Evolutionary conservation across 2,329 filamentous ascomycete species (phyloP).

Genomic region (Amesomyces nigricolor): DNA sequence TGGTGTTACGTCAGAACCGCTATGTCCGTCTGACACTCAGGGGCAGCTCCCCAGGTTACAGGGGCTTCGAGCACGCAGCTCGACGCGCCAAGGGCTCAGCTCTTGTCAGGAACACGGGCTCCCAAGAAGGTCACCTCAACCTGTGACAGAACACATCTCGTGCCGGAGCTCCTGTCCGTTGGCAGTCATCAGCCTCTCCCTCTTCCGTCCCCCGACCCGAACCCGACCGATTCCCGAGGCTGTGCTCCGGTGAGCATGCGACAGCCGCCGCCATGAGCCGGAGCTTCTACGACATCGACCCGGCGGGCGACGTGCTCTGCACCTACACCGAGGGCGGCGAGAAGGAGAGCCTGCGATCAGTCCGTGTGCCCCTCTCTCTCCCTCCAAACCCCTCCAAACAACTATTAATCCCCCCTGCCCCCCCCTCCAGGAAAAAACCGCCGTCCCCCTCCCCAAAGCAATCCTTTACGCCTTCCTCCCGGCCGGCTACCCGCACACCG

Average conservation of each 20-base stretch:
- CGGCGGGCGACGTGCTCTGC: constrained; percentile 35
- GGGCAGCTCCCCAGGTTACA: not conserved
- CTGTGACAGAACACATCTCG: not conserved
- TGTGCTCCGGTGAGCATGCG: constrained; percentile 1
- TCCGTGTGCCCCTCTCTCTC: constrained; percentile 17
- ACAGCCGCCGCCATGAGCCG: constrained; percentile 15
- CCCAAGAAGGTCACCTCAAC: too few relatives aligned
- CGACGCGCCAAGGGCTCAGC: not conserved
- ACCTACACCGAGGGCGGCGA: constrained; percentile 29
- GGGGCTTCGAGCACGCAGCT: constrained; percentile 1
- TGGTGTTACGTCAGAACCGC: constrained; percentile 5
- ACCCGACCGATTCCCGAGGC: too few relatives aligned
- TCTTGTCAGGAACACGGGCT: not conserved
- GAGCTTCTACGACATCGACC: constrained; percentile 32
- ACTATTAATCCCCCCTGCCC: too few relatives aligned
- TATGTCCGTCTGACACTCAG: not conserved
- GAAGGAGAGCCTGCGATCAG: constrained; percentile 25
- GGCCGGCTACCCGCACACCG: constrained; percentile 80
- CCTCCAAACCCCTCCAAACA: not conserved
- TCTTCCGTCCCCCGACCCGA: too few relatives aligned
- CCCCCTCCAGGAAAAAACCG: constrained; percentile 32
- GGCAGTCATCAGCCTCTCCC: too few relatives aligned
- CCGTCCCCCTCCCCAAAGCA: constrained; percentile 34
- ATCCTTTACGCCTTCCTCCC: constrained; percentile 72
- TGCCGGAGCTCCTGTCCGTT: too few relatives aligned